These are phyloP conservation scores for Fusarium sp. DNA, from an alignment of 2,329 filamentous ascomycete genomes.

Conservation along the genomic window DNA sequence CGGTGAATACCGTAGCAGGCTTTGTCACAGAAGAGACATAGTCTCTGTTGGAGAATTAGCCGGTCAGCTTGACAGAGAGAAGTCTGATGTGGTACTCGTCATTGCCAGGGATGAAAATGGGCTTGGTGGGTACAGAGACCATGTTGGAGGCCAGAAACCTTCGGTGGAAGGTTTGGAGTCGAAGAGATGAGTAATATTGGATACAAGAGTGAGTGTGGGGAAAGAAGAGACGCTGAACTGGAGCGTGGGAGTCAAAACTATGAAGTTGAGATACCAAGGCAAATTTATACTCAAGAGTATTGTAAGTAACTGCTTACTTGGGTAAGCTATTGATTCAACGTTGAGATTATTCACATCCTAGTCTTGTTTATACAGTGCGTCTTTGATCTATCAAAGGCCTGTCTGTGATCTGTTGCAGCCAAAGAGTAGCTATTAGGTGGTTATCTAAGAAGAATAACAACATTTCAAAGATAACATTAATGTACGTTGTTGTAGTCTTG, in stretches of 20 bases:
- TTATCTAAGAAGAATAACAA: neutral
- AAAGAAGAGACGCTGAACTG: neutral
- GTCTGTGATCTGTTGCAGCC: neutral
- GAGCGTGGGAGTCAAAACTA: neutral
- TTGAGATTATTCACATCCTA: neutral
- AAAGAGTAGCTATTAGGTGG: neutral
- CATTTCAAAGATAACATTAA: neutral
- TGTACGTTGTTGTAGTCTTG: neutral
- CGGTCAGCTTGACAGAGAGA: neutral
- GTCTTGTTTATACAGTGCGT: neutral
- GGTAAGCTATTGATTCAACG: fast-evolving
- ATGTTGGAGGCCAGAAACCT: fast-evolving
- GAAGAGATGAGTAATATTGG: neutral
- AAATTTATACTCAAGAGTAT: neutral
- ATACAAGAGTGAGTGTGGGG: neutral
- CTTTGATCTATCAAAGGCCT: neutral
- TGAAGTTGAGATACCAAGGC: neutral
- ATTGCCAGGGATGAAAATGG: neutral
- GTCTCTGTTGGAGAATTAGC: neutral
- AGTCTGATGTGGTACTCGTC: too few species aligned
- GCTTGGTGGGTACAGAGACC: neutral
- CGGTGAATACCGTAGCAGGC: neutral
- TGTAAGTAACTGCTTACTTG: neutral
- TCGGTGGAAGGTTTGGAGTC: fast-evolving
- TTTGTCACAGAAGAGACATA: neutral